Base-by-base conservation (phyloP, 2,329 filamentous ascomycete species). In the Cladosporium velox region DNA sequence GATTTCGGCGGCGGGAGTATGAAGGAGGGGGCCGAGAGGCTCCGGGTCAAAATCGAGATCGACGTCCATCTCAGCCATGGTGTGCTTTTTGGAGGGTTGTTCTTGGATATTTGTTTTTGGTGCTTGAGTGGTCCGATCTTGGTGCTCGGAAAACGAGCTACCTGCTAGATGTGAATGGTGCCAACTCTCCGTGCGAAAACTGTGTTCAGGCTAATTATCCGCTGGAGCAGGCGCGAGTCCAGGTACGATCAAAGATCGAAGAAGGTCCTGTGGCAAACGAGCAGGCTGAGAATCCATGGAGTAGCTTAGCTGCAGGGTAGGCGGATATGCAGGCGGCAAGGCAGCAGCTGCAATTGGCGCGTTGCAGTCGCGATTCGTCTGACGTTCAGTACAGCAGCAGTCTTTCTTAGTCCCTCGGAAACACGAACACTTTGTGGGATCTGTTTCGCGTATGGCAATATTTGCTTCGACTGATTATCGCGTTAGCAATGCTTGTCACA, bases 301-400 rank as follows among this genome's bases (percentile, higher is more conserved):
- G 21, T 35, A 18, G 15, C 35, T 59, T 41, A 24, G 35, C 35
- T 24, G 35, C 57, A 59, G 35, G 21, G 12, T 3, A 44, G 35
- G 8, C 21, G n/a, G 34, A 18, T 30, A 34, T 57, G 52, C 52
- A n/a, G 52, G 26, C 52, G 28, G 52, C 28, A 55, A 54, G 28
- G 52, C 52, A 59, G 38, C 57, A 14, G 57, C 24, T 41, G 57
- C 57, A 59, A 24, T 52, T 30, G 41, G 41, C n/a, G 41, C 41
- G 41, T 21, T 12, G 10, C 2, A 24, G 41, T 47, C 14, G 41
- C 41, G 41, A 47, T 21, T 47, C 41, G 41, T 21, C 41, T 47
- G 41, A 47, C n/a, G 41, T 21, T 47, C 41, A 4, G 41, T n/a
- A n/a, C 38, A 44, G 38, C 38, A 44, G 15, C 38, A 44, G 18